Conservation (phyloP, 495 filamentous ascomycete species). For the Physcia stellaris region DNA sequence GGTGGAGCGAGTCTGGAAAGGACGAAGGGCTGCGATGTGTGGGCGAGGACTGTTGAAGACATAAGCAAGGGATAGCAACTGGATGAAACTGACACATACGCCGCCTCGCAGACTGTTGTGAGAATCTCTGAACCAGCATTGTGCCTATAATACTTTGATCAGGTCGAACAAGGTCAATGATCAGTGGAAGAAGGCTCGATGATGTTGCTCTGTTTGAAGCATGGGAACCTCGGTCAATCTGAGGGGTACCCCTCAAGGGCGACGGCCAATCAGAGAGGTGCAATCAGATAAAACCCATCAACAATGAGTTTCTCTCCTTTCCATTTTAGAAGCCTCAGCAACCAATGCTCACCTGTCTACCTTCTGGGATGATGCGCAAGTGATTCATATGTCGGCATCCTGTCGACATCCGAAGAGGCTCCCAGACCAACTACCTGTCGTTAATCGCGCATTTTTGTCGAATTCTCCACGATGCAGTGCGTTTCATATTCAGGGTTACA, state of each 20-base stretch:
- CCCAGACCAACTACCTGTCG: constrained; percentile 36
- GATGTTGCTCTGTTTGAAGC: no score
- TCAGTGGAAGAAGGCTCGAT: neutral
- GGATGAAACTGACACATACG: constrained; percentile 34
- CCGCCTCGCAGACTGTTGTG: constrained; percentile 54
- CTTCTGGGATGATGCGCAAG: constrained; percentile 30
- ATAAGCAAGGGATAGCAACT: constrained; percentile 20
- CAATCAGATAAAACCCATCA: no score
- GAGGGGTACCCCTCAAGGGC: no score
- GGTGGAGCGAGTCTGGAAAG: constrained; percentile 36
- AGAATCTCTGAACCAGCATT: constrained; percentile 55
- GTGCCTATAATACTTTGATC: no score
- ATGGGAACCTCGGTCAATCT: no score
- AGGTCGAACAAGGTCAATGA: no score
- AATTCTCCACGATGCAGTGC: constrained; percentile 12
- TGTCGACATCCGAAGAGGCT: constrained; percentile 27
- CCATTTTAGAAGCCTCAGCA: constrained; percentile 33
- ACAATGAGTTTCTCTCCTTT: constrained; percentile 18
- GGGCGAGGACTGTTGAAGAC: constrained; percentile 37
- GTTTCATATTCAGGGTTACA: constrained; percentile 20
- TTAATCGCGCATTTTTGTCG: constrained; percentile 40
- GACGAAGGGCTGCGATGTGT: neutral
- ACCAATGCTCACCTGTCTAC: constrained; percentile 17
- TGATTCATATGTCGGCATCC: constrained; percentile 29
- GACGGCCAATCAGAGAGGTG: no score